Base-by-base conservation (phyloP, 2,329 filamentous ascomycete genomes). In the Coniochaeta ligniaria region DNA sequence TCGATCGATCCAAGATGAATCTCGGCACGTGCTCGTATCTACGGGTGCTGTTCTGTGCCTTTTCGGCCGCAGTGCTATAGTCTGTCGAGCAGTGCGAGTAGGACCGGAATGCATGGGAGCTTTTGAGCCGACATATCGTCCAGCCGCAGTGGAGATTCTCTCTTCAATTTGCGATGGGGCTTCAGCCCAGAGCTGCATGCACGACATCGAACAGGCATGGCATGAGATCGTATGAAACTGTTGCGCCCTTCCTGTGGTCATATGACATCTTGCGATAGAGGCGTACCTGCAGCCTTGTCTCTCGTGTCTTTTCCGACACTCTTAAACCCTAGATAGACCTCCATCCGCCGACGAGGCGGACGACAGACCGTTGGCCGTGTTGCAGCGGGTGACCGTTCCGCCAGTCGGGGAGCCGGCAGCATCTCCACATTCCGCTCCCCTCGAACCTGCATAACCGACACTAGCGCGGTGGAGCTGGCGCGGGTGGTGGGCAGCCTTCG, bases 331-430 rank as follows among this genome's bases (percentile, higher is more conserved):
- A 47, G 20, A 9, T 16, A 16, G 6, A 9, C 20, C 11, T 11
- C 22, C 20, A 24, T 47, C 43, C 43, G 22, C 43, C 22, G 43
- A 16, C 22, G 43, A 47, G 43, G 43, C 43, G 43, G 43, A 26
- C 43, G 43, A 47, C 5, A 31, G 20, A 47, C 22, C 5, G 8
- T 6, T 47, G 43, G 17, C 11, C 6, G 12, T 9, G 31, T 14
- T 36, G 35, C 35, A 36, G 35, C 35, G 17, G 47, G 8, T 31
- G 47, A 31, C n/a, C 47, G 47, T 52, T 52, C 47, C 47, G 26
- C 31, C 54, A 31, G 54, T 22, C 54, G 54, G 54, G 54, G 54
- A 57, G 54, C 54, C 54, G 54, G 54, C 35, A 35, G 31, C 26
- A 16, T 55, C 50, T 55, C 50, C 50, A 57, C 35, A 22, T 57